phyloP scores from a whole-genome alignment of 2,329 filamentous ascomycete species.

The Penicillium sp. region DNA sequence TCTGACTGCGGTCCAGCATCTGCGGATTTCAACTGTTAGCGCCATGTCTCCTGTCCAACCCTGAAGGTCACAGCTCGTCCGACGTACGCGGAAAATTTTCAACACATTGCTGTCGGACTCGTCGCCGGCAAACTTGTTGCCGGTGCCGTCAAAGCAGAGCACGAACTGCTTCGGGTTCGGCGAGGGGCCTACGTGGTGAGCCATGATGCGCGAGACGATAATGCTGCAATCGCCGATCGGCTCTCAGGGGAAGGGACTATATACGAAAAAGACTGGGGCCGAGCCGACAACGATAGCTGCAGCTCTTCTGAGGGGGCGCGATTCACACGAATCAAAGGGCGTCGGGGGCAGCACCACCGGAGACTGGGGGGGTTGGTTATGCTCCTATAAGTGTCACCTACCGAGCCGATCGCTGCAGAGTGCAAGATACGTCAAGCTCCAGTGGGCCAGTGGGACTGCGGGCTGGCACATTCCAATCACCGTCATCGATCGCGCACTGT shows the following conservation, averaged over 20 bases:
- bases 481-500: no score
- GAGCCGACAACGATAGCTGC: background rate
- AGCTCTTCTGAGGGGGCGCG: slow-evolving; percentile 6
- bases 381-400: slow-evolving; percentile 10
- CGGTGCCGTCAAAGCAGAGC: slow-evolving; percentile 46
- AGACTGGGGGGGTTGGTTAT: slow-evolving; percentile 13
- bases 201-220: slow-evolving; percentile 11
- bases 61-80: background rate
- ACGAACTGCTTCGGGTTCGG: slow-evolving; percentile 38
- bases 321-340: slow-evolving; percentile 13
- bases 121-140: slow-evolving; percentile 45
- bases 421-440: slow-evolving; percentile 21
- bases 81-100: slow-evolving; percentile 45
- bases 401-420: slow-evolving; percentile 20
- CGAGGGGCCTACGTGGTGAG: slow-evolving; percentile 20
- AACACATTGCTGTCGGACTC: slow-evolving; percentile 49
- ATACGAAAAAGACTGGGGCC: slow-evolving; percentile 9
- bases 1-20: slow-evolving; percentile 43
- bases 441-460: slow-evolving; percentile 9
- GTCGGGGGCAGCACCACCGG: slow-evolving; percentile 4
- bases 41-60: no score
- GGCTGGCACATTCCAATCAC: slow-evolving; percentile 14
- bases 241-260: slow-evolving; percentile 10
- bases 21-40: slow-evolving; percentile 9
- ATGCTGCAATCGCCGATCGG: background rate